These are phyloP conservation scores for Hypoxylon trugodes DNA, from an alignment of 495 filamentous ascomycete genomes.

Conservation along the genomic window DNA sequence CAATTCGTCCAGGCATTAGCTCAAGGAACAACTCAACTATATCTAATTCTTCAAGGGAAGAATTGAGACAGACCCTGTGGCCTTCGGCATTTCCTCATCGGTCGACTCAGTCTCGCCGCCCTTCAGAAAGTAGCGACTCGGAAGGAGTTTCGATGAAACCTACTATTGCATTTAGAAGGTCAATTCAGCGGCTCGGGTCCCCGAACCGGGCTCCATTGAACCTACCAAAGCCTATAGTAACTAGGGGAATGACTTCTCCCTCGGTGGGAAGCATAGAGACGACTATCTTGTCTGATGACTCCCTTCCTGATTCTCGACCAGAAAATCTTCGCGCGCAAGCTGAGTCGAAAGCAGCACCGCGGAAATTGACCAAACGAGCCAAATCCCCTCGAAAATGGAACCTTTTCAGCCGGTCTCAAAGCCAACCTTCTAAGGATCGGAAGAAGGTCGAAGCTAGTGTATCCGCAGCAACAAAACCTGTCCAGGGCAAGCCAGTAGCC, in stretches of 20 bases:
- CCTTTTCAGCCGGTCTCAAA: conserved; percentile 77
- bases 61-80: conserved; percentile 55
- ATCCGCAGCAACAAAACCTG: conserved; percentile 52
- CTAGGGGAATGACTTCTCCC: conserved; percentile 50
- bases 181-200: conserved; percentile 57
- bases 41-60: conserved; percentile 53
- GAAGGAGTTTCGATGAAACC: conserved; percentile 51
- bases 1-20: conserved; percentile 59
- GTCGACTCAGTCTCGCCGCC: conserved; percentile 47
- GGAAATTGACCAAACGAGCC: conserved; percentile 65
- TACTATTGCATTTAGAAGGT: conserved; percentile 61
- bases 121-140: conserved; percentile 63
- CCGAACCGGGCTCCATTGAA: conserved; percentile 49
- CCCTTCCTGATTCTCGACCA: conserved; percentile 43
- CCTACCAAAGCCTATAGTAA: conserved; percentile 55
- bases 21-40: conserved; percentile 54
- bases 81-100: conserved; percentile 59
- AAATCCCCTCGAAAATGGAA: conserved; percentile 78
- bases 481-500: conserved; percentile 59
- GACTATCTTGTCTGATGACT: conserved; percentile 63
- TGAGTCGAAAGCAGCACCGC: conserved; percentile 42
- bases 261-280: conserved; percentile 60
- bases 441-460: conserved; percentile 51
- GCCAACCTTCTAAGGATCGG: conserved; percentile 53
- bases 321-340: conserved; percentile 30